Percentiles rank a stretch among this genome's conserved stretches.
Conservation (phyloP, 2,329 filamentous ascomycete species). For the Cladophialophora chaetospira region DNA sequence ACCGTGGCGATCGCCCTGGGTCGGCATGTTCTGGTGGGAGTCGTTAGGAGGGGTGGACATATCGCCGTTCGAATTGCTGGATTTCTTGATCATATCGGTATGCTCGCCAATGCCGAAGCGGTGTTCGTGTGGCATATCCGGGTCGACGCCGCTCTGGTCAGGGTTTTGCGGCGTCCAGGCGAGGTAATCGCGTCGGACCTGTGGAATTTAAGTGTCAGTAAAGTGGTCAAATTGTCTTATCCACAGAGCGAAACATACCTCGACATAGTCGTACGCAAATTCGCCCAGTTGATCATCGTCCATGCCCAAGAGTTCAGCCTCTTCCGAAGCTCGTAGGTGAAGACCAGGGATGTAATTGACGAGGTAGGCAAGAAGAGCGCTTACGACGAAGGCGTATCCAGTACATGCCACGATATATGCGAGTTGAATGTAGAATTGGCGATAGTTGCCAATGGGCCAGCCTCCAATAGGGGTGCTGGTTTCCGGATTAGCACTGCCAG, state of each 20-base stretch:
- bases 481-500: conserved; percentile 43
- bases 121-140: conserved; percentile 59
- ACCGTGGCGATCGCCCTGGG: conserved; percentile 32
- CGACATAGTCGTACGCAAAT: conserved; percentile 56
- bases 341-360: conserved; percentile 72
- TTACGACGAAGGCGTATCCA: conserved; percentile 67
- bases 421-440: conserved; percentile 71
- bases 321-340: conserved; percentile 66
- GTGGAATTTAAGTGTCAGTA: neutral
- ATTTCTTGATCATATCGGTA: conserved; percentile 60
- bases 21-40: conserved; percentile 5
- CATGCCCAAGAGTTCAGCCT: conserved; percentile 69
- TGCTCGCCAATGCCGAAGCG: conserved; percentile 63
- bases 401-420: conserved; percentile 67
- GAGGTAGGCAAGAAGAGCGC: conserved; percentile 68
- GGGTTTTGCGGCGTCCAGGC: conserved; percentile 52
- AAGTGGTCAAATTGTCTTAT: neutral
- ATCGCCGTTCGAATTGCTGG: neutral
- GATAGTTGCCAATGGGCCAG: conserved; percentile 71
- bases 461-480: conserved; percentile 56
- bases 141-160: conserved; percentile 41
- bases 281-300: conserved; percentile 55
- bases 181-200: conserved; percentile 52
- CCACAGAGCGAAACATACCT: conserved; percentile 30
- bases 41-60: conserved; percentile 9